Evolutionary conservation across 805 yeast species (phyloP), one percentile per base, ranked within the genome.

Genomic region (Starmerella floris): DNA sequence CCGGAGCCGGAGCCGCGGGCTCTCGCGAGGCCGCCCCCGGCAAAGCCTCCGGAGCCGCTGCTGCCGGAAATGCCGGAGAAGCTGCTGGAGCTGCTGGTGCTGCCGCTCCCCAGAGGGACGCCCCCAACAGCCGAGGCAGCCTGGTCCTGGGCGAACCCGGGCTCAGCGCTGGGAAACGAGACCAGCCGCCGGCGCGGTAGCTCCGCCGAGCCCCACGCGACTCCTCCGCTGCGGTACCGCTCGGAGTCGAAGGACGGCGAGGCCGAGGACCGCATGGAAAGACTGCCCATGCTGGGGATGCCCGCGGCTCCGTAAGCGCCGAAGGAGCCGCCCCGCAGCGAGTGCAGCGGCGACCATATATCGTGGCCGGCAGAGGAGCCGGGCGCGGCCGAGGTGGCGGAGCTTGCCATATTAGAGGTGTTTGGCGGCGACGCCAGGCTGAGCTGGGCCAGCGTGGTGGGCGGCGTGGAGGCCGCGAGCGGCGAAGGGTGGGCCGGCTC

Each of bases 141-240:
- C 11, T 25, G 8, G 5, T 16, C 22, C 17, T 20, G 27, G 11
- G 23, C 31, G 8, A 37, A 22, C 23, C 48, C 41, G 23, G 46
- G 46, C 39, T 43, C 43, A 17, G 40, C 41, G 31, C 35, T 35
- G 32, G 49, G 46, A 25, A 41, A 41, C 36, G 44, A 38, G n/a
- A 37, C 43, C 8, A 44, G 31, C 8, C 50, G 44, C 20, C 47
- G 34, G 4, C 41, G 42, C 35, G 51, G 45, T 39, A 40, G 28
- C 36, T 42, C 45, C 20, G 53, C 51, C 11, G 54, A 41, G 32
- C 54, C 56, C 56, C 56, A 53, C n/a, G 55, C 56, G 37, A 46
- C 44, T 25, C 53, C 53, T 13, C 56, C 56, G 10, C 23, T 43
- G 15, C 50, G 49, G 41, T 41, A 53, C 8, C 51, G 45, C 31